Conservation (phyloP, 805 yeast genomes). For the Clavispora vitiphila region DNA sequence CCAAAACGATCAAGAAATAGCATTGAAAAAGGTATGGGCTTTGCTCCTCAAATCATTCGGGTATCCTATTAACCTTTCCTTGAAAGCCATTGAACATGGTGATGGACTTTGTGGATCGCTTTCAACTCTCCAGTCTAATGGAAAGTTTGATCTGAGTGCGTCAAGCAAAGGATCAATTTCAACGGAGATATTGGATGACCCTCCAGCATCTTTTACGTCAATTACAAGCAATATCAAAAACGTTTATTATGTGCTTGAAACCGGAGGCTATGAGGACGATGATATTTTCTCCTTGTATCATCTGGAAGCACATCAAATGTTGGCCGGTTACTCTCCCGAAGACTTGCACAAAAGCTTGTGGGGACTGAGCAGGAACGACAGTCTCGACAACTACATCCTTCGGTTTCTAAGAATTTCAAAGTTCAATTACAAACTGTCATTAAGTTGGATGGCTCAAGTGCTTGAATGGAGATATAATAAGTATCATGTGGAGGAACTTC, state of each 20-base stretch:
- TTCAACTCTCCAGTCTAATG: background rate
- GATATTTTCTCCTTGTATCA: conserved; percentile 5
- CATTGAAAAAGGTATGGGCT: conserved; percentile 13
- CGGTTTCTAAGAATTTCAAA: conserved; percentile 6
- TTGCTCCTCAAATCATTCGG: conserved; percentile 10
- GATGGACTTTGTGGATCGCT: background rate
- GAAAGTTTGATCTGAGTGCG: background rate
- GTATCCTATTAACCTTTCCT: conserved; percentile 5
- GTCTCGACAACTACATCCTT: conserved; percentile 8
- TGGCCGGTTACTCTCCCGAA: conserved; percentile 6
- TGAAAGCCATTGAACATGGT: background rate
- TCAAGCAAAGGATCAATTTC: background rate
- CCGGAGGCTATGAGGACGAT: conserved; percentile 4
- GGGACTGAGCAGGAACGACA: conserved; percentile 8
- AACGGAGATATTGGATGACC: background rate
- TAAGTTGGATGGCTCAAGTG: conserved; percentile 7
- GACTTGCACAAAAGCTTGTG: conserved; percentile 12
- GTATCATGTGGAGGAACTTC: conserved; percentile 5
- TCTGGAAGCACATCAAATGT: conserved; percentile 3
- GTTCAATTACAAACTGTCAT: conserved; percentile 3
- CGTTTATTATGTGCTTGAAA: conserved; percentile 6
- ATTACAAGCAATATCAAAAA: conserved; percentile 2
- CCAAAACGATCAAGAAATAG: conserved; percentile 7
- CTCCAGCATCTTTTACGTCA: background rate
- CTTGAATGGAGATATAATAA: conserved; percentile 9